Percentiles rank a stretch among this genome's conserved stretches.
phyloP scores from a whole-genome alignment of 1,284 basidiomycete genomes.

The Papiliotrema terrestris region DNA sequence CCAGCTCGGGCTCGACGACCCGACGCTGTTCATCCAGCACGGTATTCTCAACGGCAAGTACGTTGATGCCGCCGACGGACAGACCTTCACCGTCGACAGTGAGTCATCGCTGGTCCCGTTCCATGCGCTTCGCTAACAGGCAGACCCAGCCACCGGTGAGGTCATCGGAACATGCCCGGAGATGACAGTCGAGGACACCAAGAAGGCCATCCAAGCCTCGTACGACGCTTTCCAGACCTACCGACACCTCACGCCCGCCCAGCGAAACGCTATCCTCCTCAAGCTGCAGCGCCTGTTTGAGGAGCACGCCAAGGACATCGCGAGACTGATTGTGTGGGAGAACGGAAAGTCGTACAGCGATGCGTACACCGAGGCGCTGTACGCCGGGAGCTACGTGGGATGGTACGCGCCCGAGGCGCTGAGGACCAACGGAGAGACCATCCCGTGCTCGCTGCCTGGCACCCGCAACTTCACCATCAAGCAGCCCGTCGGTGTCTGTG shows the following conservation, averaged over 20 bases:
- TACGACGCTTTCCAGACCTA: conserved; percentile 71
- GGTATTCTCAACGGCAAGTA: conserved; percentile 77
- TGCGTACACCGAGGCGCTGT: conserved; percentile 73
- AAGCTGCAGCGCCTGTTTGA: conserved; percentile 33
- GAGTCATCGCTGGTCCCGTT: conserved; percentile 34
- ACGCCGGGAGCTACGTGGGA: conserved; percentile 80
- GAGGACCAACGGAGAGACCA: conserved; percentile 66
- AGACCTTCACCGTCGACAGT: conserved; percentile 72
- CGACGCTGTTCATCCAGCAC: conserved; percentile 68
- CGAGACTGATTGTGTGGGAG: conserved; percentile 56
- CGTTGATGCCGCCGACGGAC: conserved; percentile 69
- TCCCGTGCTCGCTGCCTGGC: conserved; percentile 70
- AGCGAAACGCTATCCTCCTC: conserved; percentile 31
- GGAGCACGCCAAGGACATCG: conserved; percentile 38
- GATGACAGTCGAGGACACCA: conserved; percentile 76
- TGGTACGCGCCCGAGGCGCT: conserved; percentile 86
- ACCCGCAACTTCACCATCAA: conserved; percentile 87
- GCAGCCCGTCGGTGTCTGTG: conserved; percentile 73
- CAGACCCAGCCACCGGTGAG: conserved; percentile 80
- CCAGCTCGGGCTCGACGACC: conserved; percentile 62
- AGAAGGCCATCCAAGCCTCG: conserved; percentile 73
- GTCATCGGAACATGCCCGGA: conserved; percentile 78
- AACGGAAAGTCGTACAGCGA: conserved; percentile 86
- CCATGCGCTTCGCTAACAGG: neutral
- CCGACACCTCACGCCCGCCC: conserved; percentile 63